Evolutionary conservation across 2,329 filamentous ascomycete species (phyloP), one percentile per base, ranked within the genome.

Genomic region (Fusarium dlaminii): DNA sequence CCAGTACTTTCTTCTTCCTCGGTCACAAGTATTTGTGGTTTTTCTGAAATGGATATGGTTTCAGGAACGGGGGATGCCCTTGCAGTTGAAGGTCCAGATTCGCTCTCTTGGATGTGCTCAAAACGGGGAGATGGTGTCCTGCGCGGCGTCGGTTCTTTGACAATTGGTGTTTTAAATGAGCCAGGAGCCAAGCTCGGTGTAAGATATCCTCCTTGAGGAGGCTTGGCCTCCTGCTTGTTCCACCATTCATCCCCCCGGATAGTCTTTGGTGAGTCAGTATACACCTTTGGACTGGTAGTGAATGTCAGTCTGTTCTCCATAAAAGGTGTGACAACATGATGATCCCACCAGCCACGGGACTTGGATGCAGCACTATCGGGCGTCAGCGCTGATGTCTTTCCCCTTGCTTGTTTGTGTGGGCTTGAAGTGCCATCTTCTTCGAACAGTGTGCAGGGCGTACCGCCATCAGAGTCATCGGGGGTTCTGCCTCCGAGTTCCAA

Each of bases 341-440:
- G 87, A 76, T 94, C 93, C 93, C 93, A 95, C 92, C 93, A 95
- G 27, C 93, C 93, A 68, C 87, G 86, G 32, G 91, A 92, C 63
- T 86, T 87, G 17, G 89, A 87, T 46, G 85, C 87, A 34, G 88
- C 89, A 45, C 88, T 89, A 54, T 86, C 81, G 49, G 86, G 81
- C 46, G 83, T 82, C 73, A 84, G 55, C 52, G 80, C 78, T 14
- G 80, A 77, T 13, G 79, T 81, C 58, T 83, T 85, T 20, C 81
- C 78, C 63, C 82, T 84, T 43, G 80, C 74, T 11, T 84, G 83
- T 66, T 83, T 82, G 36, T 83, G 65, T 78, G 83, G 55, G 78
- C 81, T 78, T 78, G 80, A 34, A 79, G 82, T 85, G 27, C 88
- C 88, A 70, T 93, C 92, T 78, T 94, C 92, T 77, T 94, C 92